Percentiles rank a stretch among this genome's conserved stretches.
Conservation (phyloP, 2,329 filamentous ascomycete species). For the Pseudogymnoascus sp. region DNA sequence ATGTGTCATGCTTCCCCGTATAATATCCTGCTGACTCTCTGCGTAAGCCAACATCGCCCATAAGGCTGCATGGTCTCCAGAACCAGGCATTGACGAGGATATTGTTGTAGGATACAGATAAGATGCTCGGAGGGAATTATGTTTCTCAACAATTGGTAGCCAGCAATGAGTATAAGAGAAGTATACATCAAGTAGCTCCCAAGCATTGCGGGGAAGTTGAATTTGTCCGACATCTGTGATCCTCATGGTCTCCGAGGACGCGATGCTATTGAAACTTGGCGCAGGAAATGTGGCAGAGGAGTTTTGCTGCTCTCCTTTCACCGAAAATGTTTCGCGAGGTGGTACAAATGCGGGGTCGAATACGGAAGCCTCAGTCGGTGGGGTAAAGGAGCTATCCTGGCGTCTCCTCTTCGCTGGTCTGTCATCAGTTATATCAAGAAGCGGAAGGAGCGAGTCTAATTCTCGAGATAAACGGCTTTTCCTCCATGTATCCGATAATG, state of each 20-base stretch:
- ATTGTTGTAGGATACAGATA: constrained; percentile 9
- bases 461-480: constrained; percentile 10
- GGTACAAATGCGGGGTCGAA: not conserved
- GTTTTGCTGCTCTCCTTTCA: not conserved
- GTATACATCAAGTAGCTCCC: constrained; percentile 57
- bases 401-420: constrained; percentile 6
- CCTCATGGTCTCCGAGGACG: not conserved
- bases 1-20: constrained; percentile 17
- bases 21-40: constrained; percentile 39
- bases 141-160: constrained; percentile 61
- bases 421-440: constrained; percentile 6
- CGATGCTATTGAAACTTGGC: not conserved
- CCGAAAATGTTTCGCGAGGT: not conserved
- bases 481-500: constrained; percentile 18
- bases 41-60: constrained; percentile 50
- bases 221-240: not conserved
- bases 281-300: not conserved
- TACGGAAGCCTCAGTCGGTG: constrained; percentile 13
- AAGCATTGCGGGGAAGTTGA: constrained; percentile 44
- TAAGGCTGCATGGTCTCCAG: constrained; percentile 41
- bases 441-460: constrained; percentile 3
- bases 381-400: constrained; percentile 19
- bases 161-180: constrained; percentile 66
- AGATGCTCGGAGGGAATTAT: constrained; percentile 39
- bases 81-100: constrained; percentile 12